Percentiles rank a stretch among this genome's conserved stretches.
Evolutionary conservation across 495 filamentous ascomycete genomes (phyloP).

Genomic region (Parathielavia appendiculata): DNA sequence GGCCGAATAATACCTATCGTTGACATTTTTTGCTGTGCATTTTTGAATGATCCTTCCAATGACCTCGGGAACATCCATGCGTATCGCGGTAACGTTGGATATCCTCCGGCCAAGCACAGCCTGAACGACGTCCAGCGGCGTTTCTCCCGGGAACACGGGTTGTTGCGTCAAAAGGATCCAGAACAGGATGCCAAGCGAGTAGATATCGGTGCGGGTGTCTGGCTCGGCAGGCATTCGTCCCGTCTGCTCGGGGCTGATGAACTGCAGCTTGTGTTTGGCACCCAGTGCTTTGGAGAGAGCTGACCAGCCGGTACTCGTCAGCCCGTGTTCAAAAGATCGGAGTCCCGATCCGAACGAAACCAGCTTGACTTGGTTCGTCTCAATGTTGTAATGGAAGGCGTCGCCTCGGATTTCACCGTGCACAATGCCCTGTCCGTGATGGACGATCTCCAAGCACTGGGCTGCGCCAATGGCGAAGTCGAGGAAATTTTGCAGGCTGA

Average conservation of each 20-base stretch:
- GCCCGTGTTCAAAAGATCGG: slow-evolving; percentile 78
- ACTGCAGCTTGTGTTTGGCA: slow-evolving; percentile 77
- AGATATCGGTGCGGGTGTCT: slow-evolving; percentile 85
- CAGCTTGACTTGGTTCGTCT: slow-evolving; percentile 65
- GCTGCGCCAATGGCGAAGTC: slow-evolving; percentile 84
- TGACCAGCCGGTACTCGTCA: slow-evolving; percentile 80
- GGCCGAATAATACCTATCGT: slow-evolving; percentile 78
- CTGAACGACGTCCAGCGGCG: slow-evolving; percentile 82
- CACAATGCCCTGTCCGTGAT: slow-evolving; percentile 74
- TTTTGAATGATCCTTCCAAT: slow-evolving; percentile 77
- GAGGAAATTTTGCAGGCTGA: slow-evolving; percentile 68
- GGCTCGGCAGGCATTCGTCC: slow-evolving; percentile 85
- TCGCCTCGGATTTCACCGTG: slow-evolving; percentile 86
- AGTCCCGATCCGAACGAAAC: slow-evolving; percentile 79
- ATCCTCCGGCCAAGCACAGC: slow-evolving; percentile 73
- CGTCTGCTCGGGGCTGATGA: slow-evolving; percentile 87
- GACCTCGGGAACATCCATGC: slow-evolving; percentile 75
- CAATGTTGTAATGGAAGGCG: slow-evolving; percentile 74
- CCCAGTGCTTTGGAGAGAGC: slow-evolving; percentile 71
- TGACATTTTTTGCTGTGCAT: slow-evolving; percentile 80
- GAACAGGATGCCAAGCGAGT: slow-evolving; percentile 78
- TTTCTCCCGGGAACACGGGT: slow-evolving; percentile 68
- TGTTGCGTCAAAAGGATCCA: slow-evolving; percentile 78
- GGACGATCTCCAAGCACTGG: slow-evolving; percentile 78
- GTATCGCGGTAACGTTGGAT: slow-evolving; percentile 63